phyloP scores from a whole-genome alignment of 1,284 basidiomycete species.

The Cryptococcus wingfieldii region DNA sequence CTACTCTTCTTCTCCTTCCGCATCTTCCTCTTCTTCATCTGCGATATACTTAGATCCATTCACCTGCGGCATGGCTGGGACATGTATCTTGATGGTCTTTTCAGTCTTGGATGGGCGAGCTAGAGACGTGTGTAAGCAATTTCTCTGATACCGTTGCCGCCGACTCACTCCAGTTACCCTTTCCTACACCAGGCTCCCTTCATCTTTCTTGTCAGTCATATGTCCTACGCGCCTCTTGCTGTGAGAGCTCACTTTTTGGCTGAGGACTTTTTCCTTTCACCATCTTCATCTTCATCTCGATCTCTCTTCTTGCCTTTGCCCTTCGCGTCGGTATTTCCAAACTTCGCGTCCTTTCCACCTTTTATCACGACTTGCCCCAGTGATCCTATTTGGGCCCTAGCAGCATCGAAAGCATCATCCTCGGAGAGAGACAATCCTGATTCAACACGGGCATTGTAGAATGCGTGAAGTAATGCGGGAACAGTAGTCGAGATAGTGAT shows the following conservation, averaged over 20 bases:
- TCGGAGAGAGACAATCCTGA: constrained; percentile 28
- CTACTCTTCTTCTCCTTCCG: constrained; percentile 17
- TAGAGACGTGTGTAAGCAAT: constrained; percentile 1
- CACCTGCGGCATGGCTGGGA: constrained; percentile 7
- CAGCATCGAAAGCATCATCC: constrained; percentile 38
- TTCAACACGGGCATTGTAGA: constrained; percentile 62
- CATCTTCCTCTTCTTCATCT: constrained; percentile 8
- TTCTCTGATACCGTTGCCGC: background rate
- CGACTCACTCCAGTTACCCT: constrained; percentile 46
- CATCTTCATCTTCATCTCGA: constrained; percentile 5
- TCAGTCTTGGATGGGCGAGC: constrained; percentile 46
- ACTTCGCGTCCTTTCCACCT: constrained; percentile 1
- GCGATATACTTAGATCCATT: background rate
- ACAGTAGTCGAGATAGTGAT: constrained; percentile 70
- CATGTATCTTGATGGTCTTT: constrained; percentile 18
- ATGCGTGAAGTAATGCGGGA: constrained; percentile 69
- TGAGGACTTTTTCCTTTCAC: constrained; percentile 13
- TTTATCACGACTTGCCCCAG: constrained; percentile 45
- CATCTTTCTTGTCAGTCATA: background rate
- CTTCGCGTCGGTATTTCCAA: background rate
- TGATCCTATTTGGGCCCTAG: constrained; percentile 37
- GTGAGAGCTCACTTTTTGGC: constrained; percentile 23
- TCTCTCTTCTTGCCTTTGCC: constrained; percentile 29
- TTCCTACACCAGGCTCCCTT: constrained; percentile 27
- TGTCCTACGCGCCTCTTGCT: background rate